phyloP scores from a whole-genome alignment of 1,139 yeast species.

The Neolecta irregularis region DNA sequence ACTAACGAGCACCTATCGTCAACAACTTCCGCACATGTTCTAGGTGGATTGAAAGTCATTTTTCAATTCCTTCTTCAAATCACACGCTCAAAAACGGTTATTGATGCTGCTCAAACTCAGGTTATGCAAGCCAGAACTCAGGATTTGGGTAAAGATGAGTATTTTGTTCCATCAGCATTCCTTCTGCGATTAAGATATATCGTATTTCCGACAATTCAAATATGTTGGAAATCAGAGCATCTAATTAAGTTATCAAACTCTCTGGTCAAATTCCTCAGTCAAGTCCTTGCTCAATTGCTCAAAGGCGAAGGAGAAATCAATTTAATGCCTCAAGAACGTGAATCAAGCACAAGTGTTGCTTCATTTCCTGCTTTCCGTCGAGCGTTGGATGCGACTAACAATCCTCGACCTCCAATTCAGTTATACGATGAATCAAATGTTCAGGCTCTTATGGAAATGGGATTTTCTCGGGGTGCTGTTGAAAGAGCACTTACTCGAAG shows the following conservation, averaged over 20 bases:
- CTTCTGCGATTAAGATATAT: slow-evolving; percentile 21
- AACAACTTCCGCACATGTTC: slow-evolving; percentile 13
- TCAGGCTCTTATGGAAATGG: slow-evolving; percentile 33
- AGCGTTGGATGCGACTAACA: slow-evolving; percentile 1
- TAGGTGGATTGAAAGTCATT: slow-evolving; percentile 16
- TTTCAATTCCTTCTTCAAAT: slow-evolving; percentile 16
- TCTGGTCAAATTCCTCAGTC: slow-evolving; percentile 10
- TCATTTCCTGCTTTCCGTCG: too few species aligned
- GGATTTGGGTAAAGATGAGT: slow-evolving; percentile 18
- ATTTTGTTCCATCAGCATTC: slow-evolving; percentile 22
- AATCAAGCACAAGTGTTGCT: too few species aligned
- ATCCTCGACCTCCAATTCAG: too few species aligned
- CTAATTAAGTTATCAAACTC: slow-evolving; percentile 10
- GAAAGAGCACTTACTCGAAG: slow-evolving; percentile 7
- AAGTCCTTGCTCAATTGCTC: slow-evolving; percentile 17
- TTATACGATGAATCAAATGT: slow-evolving; percentile 38
- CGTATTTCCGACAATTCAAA: slow-evolving; percentile 14
- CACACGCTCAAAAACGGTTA: slow-evolving; percentile 14
- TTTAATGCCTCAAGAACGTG: slow-evolving; percentile 18
- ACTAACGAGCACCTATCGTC: slow-evolving; percentile 12
- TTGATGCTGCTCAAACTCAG: slow-evolving; percentile 17
- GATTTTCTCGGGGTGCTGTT: slow-evolving; percentile 23
- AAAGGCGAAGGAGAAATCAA: slow-evolving; percentile 5
- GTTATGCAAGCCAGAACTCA: slow-evolving; percentile 19
- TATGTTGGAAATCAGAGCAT: slow-evolving; percentile 21